Conservation (phyloP, 2,329 filamentous ascomycete genomes). For the Fusarium anthophilum region DNA sequence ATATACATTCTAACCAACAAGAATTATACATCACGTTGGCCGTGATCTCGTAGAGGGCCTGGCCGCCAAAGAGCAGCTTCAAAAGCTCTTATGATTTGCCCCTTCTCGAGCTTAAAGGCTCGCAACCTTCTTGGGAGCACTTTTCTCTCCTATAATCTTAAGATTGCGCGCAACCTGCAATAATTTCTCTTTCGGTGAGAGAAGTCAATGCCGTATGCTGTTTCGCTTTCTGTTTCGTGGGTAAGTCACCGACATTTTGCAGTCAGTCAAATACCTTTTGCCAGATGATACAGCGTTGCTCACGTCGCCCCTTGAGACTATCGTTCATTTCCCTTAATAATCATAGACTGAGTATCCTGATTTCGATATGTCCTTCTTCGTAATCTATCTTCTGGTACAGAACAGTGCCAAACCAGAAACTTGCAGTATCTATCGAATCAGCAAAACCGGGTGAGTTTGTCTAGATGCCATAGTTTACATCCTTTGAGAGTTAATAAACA, state of each 20-base stretch:
- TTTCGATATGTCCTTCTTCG: background rate
- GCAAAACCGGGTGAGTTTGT: background rate
- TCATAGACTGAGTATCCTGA: background rate
- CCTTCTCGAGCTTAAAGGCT: background rate
- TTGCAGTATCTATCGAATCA: background rate
- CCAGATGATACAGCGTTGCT: background rate
- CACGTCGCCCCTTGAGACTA: background rate
- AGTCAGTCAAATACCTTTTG: background rate
- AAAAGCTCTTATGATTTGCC: background rate
- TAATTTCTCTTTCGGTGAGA: background rate
- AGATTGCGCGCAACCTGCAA: background rate
- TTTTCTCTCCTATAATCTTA: background rate
- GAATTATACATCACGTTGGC: slow-evolving; percentile 29
- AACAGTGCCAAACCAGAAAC: background rate
- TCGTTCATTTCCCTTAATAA: background rate
- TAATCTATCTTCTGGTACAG: background rate
- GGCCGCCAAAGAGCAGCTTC: slow-evolving; percentile 10
- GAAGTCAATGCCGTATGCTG: slow-evolving; percentile 14
- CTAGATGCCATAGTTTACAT: background rate
- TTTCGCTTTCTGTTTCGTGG: background rate
- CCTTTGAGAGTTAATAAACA: background rate
- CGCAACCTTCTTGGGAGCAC: background rate
- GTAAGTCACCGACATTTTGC: background rate
- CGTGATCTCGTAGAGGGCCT: slow-evolving; percentile 35
- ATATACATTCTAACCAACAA: slow-evolving; percentile 20